A percentile compares a stretch with the other conserved stretches of the same genome.
phyloP scores from a whole-genome alignment of 331 rosid genomes.

The Rosa hybrid region DNA sequence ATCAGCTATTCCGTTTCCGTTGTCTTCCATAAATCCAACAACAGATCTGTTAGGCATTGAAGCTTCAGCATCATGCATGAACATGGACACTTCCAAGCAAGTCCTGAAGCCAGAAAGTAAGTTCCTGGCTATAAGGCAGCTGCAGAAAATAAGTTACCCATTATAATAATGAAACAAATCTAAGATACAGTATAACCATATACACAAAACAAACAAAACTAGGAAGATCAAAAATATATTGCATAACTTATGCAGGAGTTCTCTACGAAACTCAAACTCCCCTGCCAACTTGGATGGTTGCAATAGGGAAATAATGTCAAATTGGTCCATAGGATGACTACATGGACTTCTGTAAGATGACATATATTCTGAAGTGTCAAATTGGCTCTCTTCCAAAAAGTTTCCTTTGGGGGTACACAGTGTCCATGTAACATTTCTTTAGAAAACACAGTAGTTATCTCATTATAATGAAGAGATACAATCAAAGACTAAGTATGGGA shows the following conservation, averaged over 20 bases:
- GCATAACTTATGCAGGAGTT: not conserved
- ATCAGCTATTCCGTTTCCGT: constrained; percentile 61
- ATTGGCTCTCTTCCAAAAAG: not conserved
- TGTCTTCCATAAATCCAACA: constrained; percentile 50
- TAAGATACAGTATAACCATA: constrained; percentile 5
- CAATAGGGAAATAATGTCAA: not conserved
- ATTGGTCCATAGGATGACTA: not conserved
- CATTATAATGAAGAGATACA: not conserved
- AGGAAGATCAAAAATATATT: not conserved
- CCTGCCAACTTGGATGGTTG: not conserved
- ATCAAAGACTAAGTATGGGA: not conserved
- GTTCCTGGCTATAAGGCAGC: constrained; percentile 97
- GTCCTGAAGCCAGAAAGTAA: constrained; percentile 92
- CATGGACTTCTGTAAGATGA: not conserved
- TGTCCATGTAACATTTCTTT: not conserved
- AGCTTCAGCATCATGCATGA: constrained; percentile 74
- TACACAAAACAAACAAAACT: not conserved
- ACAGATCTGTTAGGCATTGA: constrained; percentile 48
- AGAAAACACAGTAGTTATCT: not conserved
- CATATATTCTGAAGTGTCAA: not conserved
- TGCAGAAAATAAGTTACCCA: constrained; percentile 45
- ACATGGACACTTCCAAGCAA: constrained; percentile 76
- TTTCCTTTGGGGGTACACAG: not conserved
- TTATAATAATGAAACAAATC: constrained; percentile 23
- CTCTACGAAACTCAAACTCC: not conserved